These are phyloP conservation scores for Tricholomella constricta DNA, from an alignment of 768 basidiomycete species.

Conservation along the genomic window DNA sequence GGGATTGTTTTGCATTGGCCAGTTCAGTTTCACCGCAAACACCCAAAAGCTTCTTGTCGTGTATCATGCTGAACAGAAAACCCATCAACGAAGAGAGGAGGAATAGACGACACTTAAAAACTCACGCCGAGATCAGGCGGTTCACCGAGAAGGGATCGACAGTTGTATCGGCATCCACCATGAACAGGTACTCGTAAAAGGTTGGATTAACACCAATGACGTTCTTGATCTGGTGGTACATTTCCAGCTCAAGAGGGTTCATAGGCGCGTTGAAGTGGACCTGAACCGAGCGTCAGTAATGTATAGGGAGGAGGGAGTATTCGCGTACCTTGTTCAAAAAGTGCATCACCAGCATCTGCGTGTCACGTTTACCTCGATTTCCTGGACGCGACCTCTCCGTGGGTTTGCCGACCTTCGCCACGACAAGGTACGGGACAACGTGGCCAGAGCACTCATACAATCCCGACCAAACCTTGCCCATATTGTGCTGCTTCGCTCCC, in stretches of 20 bases:
- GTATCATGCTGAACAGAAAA: conserved; percentile 76
- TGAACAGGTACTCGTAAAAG: conserved; percentile 96
- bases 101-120: conserved; percentile 19
- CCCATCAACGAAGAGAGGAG: conserved; percentile 1
- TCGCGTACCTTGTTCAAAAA: conserved; percentile 89
- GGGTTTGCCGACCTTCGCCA: conserved; percentile 95
- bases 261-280: conserved; percentile 97
- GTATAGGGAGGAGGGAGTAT: neutral
- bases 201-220: conserved; percentile 99
- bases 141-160: conserved; percentile 88
- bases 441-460: conserved; percentile 93
- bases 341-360: conserved; percentile 94
- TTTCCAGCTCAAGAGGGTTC: conserved; percentile 96
- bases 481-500: conserved; percentile 94
- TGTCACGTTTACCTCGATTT: conserved; percentile 98
- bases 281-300: conserved; percentile 37
- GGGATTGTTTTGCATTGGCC: conserved; percentile 91
- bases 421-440: conserved; percentile 91
- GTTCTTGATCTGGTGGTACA: conserved; percentile 99
- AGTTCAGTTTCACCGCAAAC: conserved; percentile 95
- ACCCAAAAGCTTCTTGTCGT: conserved; percentile 92
- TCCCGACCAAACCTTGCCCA: conserved; percentile 97
- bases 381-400: conserved; percentile 92
- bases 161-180: conserved; percentile 93
- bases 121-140: conserved; percentile 90